Evolutionary conservation across 2,329 filamentous ascomycete genomes (phyloP), one percentile per base, ranked within the genome.

Genomic region (Phaeoacremonium minimum): DNA sequence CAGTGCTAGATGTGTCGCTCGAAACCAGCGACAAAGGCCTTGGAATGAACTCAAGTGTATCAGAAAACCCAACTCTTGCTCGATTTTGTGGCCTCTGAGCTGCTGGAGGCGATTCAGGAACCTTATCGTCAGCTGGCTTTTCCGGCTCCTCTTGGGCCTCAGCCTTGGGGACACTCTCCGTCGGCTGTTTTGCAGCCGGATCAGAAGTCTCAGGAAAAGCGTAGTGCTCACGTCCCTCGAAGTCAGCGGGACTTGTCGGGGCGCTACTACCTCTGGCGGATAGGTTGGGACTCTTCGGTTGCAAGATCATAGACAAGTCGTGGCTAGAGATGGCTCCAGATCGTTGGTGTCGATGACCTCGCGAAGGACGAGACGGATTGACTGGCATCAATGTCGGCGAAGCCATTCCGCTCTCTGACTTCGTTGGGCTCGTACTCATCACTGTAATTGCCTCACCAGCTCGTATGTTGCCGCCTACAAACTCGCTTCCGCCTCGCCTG

Each of bases 261-360:
- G 82, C 81, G 50, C 82, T 88, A 49, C 69, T 81, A 6, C 74
- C 73, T 35, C 70, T 64, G 15, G 69, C 62, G 31, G 70, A 64
- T 13, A 72, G 56, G 33, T 72, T 69, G 30, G 74, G 66, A 17
- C 70, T 73, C 4, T 66, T 60, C 14, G 80, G 75, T 35, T 78
- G 77, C 46, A 90, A 69, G 20, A 89, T 81, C 28, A 75, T 67
- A 9, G 80, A 79, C 15, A 95, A 63, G 53, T 96, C 90, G 53
- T 91, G 86, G 39, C 81, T 85, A 2, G 89, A 95, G 34, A 96
- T 81, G 5, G 87, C 85, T 42, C 74, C 76, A 20, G 90, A 95
- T 42, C 91, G 80, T 41, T 87, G 79, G 56, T 96, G 90, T 14
- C 77, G 78, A 60, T 94, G 87, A 13, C 84, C 80, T 47, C 86